Percentiles rank a stretch among this genome's conserved stretches.
Conservation (phyloP, 192 early-diverging fungal genomes). For the Backusella circina region DNA sequence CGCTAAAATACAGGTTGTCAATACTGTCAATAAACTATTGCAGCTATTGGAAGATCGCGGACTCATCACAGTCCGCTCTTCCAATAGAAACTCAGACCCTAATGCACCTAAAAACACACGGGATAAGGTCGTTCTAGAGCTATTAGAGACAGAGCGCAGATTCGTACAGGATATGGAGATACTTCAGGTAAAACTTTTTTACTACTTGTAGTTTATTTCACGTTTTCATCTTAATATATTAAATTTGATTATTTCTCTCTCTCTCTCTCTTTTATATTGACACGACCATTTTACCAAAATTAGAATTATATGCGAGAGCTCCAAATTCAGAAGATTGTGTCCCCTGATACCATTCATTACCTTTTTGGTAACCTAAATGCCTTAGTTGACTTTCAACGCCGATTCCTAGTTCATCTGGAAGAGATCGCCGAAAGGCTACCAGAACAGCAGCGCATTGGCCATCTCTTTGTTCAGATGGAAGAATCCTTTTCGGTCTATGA, state of each 20-base stretch:
- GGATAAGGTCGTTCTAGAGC: conserved; percentile 78
- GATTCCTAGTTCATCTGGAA: conserved; percentile 89
- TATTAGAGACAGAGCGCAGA: conserved; percentile 88
- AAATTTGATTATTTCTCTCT: background rate
- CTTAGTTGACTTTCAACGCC: conserved; percentile 91
- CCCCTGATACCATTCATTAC: conserved; percentile 72
- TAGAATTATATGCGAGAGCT: conserved; percentile 73
- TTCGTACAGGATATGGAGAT: conserved; percentile 88
- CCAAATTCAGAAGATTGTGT: conserved; percentile 66
- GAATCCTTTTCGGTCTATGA: conserved; percentile 82
- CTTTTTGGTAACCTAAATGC: conserved; percentile 92
- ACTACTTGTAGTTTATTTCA: background rate
- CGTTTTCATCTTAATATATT: background rate
- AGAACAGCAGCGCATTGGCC: conserved; percentile 86
- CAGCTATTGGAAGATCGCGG: conserved; percentile 71
- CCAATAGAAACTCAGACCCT: conserved; percentile 45
- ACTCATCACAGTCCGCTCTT: conserved; percentile 38
- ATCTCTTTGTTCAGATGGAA: conserved; percentile 78
- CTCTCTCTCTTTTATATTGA: background rate
- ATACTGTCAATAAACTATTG: conserved; percentile 75
- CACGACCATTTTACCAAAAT: conserved; percentile 1
- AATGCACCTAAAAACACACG: conserved; percentile 76
- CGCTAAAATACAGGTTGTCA: conserved; percentile 58
- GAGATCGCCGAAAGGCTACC: conserved; percentile 61
- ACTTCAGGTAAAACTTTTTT: conserved; percentile 50